These are phyloP conservation scores for Podospora conica DNA, from an alignment of 495 filamentous ascomycete species.

Conservation along the genomic window DNA sequence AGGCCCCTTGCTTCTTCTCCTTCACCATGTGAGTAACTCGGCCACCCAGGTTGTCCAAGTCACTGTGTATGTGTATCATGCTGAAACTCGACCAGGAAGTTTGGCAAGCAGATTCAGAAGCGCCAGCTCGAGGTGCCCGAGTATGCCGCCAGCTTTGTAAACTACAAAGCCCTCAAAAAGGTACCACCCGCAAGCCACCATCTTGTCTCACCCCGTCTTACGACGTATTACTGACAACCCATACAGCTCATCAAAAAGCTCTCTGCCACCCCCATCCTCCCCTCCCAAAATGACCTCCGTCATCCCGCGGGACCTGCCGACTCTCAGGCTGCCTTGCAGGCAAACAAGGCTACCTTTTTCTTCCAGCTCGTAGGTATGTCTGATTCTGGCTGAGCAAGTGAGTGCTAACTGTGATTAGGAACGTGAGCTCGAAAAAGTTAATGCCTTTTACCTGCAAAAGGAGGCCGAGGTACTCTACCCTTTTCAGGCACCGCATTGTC, in stretches of 20 bases:
- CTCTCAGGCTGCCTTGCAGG: conserved; percentile 86
- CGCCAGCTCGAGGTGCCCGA: conserved; percentile 97
- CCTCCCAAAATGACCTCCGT: conserved; percentile 59
- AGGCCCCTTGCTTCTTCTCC: conserved; percentile 7
- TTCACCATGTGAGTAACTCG: conserved; percentile 17
- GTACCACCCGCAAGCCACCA: conserved; percentile 40
- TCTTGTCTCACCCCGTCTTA: neutral
- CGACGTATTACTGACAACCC: neutral
- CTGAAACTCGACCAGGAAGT: conserved; percentile 65
- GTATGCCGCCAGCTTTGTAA: conserved; percentile 98
- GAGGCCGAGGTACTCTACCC: conserved; percentile 74
- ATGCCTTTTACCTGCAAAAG: conserved; percentile 94
- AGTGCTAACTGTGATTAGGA: conserved; percentile 55
- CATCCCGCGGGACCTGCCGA: conserved; percentile 46
- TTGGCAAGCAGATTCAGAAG: conserved; percentile 98
- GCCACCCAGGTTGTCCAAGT: neutral
- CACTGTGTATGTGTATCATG: neutral
- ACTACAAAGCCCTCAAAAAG: conserved; percentile 99
- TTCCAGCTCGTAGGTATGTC: conserved; percentile 71
- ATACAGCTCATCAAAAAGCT: conserved; percentile 97
- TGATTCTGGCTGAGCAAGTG: neutral
- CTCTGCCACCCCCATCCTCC: conserved; percentile 79
- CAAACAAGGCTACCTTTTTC: conserved; percentile 98
- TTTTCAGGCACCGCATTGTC: neutral
- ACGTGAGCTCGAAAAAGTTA: conserved; percentile 96